A percentile compares a stretch with the other conserved stretches of the same genome.
Evolutionary conservation across 768 basidiomycete species (phyloP).

Genomic region (Leccinum arenicola): DNA sequence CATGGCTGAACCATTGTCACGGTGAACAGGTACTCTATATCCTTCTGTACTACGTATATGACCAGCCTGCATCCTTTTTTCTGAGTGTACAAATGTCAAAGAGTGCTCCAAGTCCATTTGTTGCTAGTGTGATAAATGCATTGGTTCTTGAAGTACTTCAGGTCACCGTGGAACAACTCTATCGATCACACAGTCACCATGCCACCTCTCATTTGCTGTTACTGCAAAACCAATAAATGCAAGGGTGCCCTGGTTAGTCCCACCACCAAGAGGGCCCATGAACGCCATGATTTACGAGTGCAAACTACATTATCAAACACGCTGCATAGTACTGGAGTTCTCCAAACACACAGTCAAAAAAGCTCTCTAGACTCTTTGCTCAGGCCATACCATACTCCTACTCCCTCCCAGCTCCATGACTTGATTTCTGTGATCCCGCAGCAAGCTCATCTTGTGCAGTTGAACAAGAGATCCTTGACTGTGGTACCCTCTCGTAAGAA

Average conservation of each 20-base stretch:
- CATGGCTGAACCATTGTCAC: neutral
- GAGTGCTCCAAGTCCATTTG: neutral
- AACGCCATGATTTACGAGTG: neutral
- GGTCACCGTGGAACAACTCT: neutral
- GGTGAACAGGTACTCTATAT: neutral
- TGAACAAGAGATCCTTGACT: neutral
- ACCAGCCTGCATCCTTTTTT: neutral
- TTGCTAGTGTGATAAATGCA: neutral
- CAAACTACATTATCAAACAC: neutral
- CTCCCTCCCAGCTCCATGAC: neutral
- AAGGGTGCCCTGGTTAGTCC: neutral
- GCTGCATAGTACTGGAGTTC: neutral
- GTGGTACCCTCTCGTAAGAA: neutral
- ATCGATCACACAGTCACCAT: neutral
- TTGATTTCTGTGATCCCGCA: neutral
- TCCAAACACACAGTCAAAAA: neutral
- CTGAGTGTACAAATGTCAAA: too few species aligned
- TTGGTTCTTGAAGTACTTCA: neutral
- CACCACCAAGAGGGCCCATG: neutral
- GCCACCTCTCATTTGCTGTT: neutral
- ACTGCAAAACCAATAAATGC: neutral
- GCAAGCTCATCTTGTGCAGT: neutral
- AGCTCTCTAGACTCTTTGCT: neutral
- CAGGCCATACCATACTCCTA: neutral
- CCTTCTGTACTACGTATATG: neutral